Evolutionary conservation across 2,329 filamentous ascomycete genomes (phyloP).

Genomic region (Triangularia setosa): DNA sequence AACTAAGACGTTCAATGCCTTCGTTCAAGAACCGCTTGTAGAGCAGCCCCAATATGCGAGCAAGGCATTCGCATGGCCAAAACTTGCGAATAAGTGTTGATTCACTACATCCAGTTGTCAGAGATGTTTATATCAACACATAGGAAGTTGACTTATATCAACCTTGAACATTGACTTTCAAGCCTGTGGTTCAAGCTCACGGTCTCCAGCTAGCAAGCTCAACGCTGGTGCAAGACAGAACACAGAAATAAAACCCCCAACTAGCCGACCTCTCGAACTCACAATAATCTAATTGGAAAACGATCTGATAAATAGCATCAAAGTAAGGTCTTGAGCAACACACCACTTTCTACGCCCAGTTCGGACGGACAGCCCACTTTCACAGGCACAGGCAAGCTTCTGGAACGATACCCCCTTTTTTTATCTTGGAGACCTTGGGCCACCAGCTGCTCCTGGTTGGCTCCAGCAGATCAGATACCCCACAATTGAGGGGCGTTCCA

Average conservation of each 20-base stretch:
- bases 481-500: constrained; percentile 3
- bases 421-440: constrained; percentile 1
- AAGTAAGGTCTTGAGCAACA: neutral
- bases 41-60: neutral
- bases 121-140: too few relatives aligned
- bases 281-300: neutral
- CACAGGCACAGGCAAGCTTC: constrained; percentile 7
- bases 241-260: too few relatives aligned
- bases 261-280: too few relatives aligned
- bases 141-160: too few relatives aligned
- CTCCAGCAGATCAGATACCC: constrained; percentile 6
- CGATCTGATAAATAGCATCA: neutral
- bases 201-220: too few relatives aligned
- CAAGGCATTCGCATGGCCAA: too few relatives aligned
- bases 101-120: too few relatives aligned
- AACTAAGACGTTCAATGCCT: neutral
- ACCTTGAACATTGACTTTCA: too few relatives aligned
- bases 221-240: too few relatives aligned
- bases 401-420: constrained; percentile 21
- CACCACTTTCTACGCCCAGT: neutral
- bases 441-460: constrained; percentile 10
- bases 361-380: constrained; percentile 14
- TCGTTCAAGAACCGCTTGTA: neutral
- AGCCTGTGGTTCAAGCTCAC: too few relatives aligned
- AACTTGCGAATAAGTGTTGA: too few relatives aligned